Base-by-base conservation (phyloP, 768 basidiomycete genomes). In the Russula sp. region DNA sequence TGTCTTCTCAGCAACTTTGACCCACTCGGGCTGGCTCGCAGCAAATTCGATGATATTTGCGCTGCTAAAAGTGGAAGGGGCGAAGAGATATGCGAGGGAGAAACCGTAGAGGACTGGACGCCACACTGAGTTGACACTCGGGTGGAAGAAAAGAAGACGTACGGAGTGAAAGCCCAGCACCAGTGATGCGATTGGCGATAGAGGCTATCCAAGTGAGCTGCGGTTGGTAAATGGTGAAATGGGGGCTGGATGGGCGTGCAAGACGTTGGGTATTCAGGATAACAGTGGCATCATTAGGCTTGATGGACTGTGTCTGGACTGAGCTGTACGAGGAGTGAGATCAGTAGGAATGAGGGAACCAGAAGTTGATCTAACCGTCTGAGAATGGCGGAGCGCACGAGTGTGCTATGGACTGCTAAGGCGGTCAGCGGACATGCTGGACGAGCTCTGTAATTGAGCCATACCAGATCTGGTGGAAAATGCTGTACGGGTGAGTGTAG, bases 161-260 rank as follows among this genome's bases (percentile, higher is more conserved):
- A 94, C 92, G 80, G 56, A 81, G 85, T 65, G 90, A 89, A 55
- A 99, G 83, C 11, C 80, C 91, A 9, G 76, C 82, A 64, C 96
- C 97, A 13, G 94, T 90, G n/a, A 82, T 75, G 74, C 97, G 90
- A 77, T 98, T 88, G 46, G 82, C 85, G 71, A 96, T 93, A 20
- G 94, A 97, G 5, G 77, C 81, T 60, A 91, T 16, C 92, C 92
- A 96, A 40, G 96, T 98, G 53, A 98, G 76, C 77, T 98, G 92
- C 2, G 89, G 90, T 72, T 95, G 89, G 79, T 99, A 99, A 77
- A 99, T 98, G 61, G 94, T 94, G 73, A 94, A 90, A 75, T 98
- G 95, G 10, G 97, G 97, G 71, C 89, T 91, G 66, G 83, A 90
- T 20, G 97, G 96, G n/a, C 97, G 89, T 55, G 80, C 79, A 56